Conservation (phyloP, 129 eudicot genomes). For the Tagetes erecta region DNA sequence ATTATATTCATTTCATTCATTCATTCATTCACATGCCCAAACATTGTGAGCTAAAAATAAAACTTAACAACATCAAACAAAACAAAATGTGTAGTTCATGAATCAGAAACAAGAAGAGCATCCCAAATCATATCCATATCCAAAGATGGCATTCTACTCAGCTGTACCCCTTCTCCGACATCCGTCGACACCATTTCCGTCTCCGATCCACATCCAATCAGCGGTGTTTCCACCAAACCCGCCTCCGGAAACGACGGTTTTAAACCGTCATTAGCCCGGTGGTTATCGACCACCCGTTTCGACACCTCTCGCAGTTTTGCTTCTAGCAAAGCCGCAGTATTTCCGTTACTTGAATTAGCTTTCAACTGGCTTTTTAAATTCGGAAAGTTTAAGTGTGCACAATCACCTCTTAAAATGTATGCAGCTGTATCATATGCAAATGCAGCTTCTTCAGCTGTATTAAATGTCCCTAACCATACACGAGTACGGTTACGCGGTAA, state of each 20-base stretch:
- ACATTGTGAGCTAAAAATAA: conserved; percentile 10
- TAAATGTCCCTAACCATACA: conserved; percentile 90
- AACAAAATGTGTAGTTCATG: conserved; percentile 21
- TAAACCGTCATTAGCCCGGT: conserved; percentile 16
- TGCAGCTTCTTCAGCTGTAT: conserved; percentile 88
- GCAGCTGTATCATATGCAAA: conserved; percentile 91
- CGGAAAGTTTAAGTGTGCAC: conserved; percentile 80
- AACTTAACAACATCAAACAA: conserved; percentile 22
- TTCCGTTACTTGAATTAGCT: conserved; percentile 45
- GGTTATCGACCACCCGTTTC: conserved; percentile 1
- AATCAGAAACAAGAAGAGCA: conserved; percentile 69
- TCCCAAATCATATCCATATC: conserved; percentile 96
- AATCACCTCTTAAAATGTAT: conserved; percentile 75
- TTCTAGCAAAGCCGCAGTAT: conserved; percentile 68
- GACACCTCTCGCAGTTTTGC: conserved; percentile 61
- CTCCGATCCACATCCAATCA: conserved; percentile 19
- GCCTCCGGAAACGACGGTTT: neutral
- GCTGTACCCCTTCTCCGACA: conserved; percentile 56
- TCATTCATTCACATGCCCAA: conserved; percentile 9
- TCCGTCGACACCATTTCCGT: conserved; percentile 32
- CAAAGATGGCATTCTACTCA: conserved; percentile 89
- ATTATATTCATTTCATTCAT: neutral
- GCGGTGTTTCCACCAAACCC: neutral
- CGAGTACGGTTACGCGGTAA: conserved; percentile 76
- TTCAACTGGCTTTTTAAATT: conserved; percentile 62